Base-by-base conservation (phyloP, 2,329 filamentous ascomycete genomes). In the Endoconidiophora laricicola region DNA sequence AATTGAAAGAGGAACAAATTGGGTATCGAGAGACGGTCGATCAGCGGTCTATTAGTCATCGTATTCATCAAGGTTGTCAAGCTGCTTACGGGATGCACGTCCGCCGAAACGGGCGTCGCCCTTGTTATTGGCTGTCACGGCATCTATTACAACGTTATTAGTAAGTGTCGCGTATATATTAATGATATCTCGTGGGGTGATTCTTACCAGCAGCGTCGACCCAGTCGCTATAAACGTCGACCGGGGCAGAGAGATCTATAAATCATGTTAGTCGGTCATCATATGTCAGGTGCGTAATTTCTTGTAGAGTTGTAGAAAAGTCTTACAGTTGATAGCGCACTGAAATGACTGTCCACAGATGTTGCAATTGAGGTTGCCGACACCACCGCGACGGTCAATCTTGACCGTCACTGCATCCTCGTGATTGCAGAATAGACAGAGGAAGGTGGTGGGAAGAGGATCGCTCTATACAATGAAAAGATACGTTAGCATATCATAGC, bases 211-310 rank as follows among this genome's bases (percentile, higher is more conserved):
- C 70, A 56, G 91, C 91, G 66, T 98, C 91, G 55, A 98, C 86
- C 91, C 91, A 98, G 65, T 96, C 91, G 33, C 86, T 85, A 62
- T 98, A 98, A 6, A 98, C 90, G 62, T 98, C 91, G 44, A 98
- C 87, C 0, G 86, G 78, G 12, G 84, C 85, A 23, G 86, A 93
- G 23, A 96, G 78, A 64, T 93, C 86, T 94, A 45, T 12, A 43
- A 22, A 16, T 22, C 33, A 42, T 52, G 22, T 22, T 18, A 39
- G 46, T 44, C 39, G 14, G 37, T 39, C 5, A 36, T 23, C 10
- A 5, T 36, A 4, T 3, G 3, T 37, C 46, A 26, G 4, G 24
- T 23, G 23, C 12, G 14, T 18, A 18, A 18, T 18, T 18, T 18
- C 16, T 18, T 18, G 16, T 18, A 23, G 22, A 33, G 36, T 10